A percentile compares a stretch with the other conserved stretches of the same genome.
Evolutionary conservation across 768 basidiomycete genomes (phyloP).

Genomic region (Sporobolomyces roseus): DNA sequence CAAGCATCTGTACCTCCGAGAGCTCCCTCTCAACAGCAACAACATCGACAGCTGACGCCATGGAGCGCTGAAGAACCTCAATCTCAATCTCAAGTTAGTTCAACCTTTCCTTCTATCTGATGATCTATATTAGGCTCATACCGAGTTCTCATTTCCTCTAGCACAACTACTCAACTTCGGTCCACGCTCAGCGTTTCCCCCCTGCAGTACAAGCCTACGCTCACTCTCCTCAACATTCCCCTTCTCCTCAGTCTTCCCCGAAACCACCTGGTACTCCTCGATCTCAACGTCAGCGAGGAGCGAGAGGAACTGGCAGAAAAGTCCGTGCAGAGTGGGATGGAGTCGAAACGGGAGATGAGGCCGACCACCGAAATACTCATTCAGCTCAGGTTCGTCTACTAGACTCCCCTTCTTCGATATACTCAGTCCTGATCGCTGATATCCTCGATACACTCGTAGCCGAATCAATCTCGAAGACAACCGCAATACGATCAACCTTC

Average conservation of each 20-base stretch:
- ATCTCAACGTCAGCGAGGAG: neutral
- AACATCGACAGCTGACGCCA: neutral
- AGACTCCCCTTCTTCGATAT: neutral
- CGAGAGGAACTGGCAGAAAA: neutral
- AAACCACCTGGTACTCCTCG: neutral
- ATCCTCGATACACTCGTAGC: too few relatives aligned
- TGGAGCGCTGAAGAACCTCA: neutral
- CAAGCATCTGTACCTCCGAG: neutral
- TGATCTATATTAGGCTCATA: neutral
- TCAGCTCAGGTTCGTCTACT: neutral
- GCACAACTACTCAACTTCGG: neutral
- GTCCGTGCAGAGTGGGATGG: neutral
- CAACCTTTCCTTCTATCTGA: neutral
- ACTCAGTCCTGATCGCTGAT: too few relatives aligned
- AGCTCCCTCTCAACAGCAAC: neutral
- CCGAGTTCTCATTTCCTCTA: neutral
- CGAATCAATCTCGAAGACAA: too few relatives aligned
- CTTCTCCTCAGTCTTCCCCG: conserved; percentile 21
- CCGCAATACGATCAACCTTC: neutral
- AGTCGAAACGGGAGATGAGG: conserved; percentile 15
- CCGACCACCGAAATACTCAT: neutral
- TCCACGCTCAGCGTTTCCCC: neutral
- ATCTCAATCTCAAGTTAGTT: neutral
- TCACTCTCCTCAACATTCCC: conserved; percentile 8
- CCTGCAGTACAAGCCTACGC: neutral